Percentiles rank a stretch among this genome's conserved stretches.
Conservation (phyloP, 192 early-diverging fungal species). For the Thamnidium elegans region DNA sequence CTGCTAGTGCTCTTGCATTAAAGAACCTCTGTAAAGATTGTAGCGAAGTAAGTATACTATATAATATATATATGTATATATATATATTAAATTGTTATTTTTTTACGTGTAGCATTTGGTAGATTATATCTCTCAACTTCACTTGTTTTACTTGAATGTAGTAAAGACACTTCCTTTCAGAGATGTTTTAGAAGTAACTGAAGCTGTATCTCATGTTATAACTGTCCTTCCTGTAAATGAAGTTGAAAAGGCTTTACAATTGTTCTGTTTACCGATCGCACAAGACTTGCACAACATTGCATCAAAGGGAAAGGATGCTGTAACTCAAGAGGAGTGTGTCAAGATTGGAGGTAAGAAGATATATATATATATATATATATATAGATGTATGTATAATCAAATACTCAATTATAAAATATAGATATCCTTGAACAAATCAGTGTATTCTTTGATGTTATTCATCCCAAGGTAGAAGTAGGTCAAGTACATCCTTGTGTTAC, state of each 20-base stretch:
- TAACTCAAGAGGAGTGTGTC: conserved; percentile 35
- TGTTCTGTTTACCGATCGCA: conserved; percentile 73
- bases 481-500: conserved; percentile 64
- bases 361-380: background rate
- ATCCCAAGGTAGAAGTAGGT: conserved; percentile 42
- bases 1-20: conserved; percentile 84
- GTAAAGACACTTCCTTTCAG: conserved; percentile 60
- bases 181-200: conserved; percentile 79
- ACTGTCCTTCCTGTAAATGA: conserved; percentile 68
- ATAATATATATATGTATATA: background rate
- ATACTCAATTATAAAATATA: conserved; percentile 7
- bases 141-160: conserved; percentile 78
- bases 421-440: conserved; percentile 57
- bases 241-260: conserved; percentile 58
- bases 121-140: conserved; percentile 74
- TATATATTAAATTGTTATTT: background rate
- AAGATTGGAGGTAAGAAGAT: conserved; percentile 35
- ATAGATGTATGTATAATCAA: background rate
- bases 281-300: conserved; percentile 66
- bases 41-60: conserved; percentile 60
- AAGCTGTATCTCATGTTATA: conserved; percentile 86
- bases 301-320: conserved; percentile 32
- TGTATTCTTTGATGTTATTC: conserved; percentile 57
- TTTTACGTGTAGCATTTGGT: conserved; percentile 56
- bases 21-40: conserved; percentile 91